Evolutionary conservation across 257 asterid genomes (phyloP), one percentile per base, ranked within the genome.

Genomic region (Jacaranda copaia): DNA sequence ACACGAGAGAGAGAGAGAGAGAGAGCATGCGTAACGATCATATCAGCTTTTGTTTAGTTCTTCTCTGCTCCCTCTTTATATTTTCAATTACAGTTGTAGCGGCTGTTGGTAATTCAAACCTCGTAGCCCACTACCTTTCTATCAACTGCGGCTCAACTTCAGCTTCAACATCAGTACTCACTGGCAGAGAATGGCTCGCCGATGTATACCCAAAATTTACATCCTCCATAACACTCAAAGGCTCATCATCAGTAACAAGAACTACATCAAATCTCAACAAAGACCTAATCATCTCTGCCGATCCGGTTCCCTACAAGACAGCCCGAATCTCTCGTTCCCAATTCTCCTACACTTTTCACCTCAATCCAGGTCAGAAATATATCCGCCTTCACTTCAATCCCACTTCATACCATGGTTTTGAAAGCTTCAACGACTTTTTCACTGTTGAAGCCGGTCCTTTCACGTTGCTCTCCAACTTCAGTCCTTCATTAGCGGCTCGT

Each of bases 331-430:
- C 87, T 12, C 84, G 71, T 35, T 80, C 82, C 60, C 81, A 72
- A 3, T 86, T 86, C 70, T 75, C 88, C 77, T 86, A 86, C 76
- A 16, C 62, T 1, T 88, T 88, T 48, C 87, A 32, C 2, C 79
- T 84, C 68, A 59, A 18, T 16, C 64, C 90, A 64, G 90, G 90
- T 77, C 89, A 85, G 78, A 86, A 88, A 53, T 72, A 77, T 20
- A 73, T 86, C 75, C 87, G 88, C 57, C 89, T 88, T 55, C 85
- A 86, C 81, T 88, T 86, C 78, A 74, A 80, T 65, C 87, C 88
- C 8, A 52, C 62, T 25, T 40, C 74, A 0, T 81, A 84, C 72
- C 14, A 59, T 16, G 79, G 79, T 32, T 77, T 85, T 16, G 16
- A 81, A 9, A 18, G 32, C 5, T 80, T 57, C 64, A 11, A 46